Base-by-base conservation (phyloP, 352 stramenopile species). In the Phytophthora chlamydospora region DNA sequence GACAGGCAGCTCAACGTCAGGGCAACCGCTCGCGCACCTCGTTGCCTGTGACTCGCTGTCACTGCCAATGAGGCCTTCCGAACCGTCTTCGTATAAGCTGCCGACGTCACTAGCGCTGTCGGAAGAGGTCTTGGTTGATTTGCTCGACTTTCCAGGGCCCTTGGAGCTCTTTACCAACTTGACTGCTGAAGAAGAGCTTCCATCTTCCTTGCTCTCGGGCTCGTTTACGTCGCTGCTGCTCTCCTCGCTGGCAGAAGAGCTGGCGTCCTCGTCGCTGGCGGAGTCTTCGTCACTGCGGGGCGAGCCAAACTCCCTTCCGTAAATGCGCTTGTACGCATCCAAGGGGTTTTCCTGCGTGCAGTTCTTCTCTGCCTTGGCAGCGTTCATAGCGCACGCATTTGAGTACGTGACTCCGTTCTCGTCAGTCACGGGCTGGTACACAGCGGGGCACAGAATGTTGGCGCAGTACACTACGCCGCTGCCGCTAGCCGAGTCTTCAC, bases 351-450 rank as follows among this genome's bases (percentile, higher is more conserved):
- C 44, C 7, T 44, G 58, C 11, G 38, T 73, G 56, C 76, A 85
- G 21, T 24, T 24, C 1, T 24, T 24, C 21, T 24, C 1, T 24
- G 21, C 21, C 24, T 71, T 58, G 0, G 58, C 58, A 40, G 59
- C 63, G 8, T 54, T 31, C 45, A 82, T 64, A 21, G 60, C 52
- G 40, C 73, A 83, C 38, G 47, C 35, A 48, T 77, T 83, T 10
- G 57, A 24, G 58, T 83, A 83, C 7, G 34, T 68, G 12, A 56
- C 41, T 11, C 71, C 71, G 27, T 83, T 59, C 19, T 73, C 66
- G 11, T 73, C 68, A 19, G 24, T 60, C 16, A 77, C 65, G 10
- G 73, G 69, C 0, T 53, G 12, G 40, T 73, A 75, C 27, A 76
- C 68, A 27, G 57, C 68, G 39, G 47, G 48, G 45, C 71, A 79